phyloP scores from a whole-genome alignment of 2,329 filamentous ascomycete genomes.

The Chrysosporium keratinophilum region DNA sequence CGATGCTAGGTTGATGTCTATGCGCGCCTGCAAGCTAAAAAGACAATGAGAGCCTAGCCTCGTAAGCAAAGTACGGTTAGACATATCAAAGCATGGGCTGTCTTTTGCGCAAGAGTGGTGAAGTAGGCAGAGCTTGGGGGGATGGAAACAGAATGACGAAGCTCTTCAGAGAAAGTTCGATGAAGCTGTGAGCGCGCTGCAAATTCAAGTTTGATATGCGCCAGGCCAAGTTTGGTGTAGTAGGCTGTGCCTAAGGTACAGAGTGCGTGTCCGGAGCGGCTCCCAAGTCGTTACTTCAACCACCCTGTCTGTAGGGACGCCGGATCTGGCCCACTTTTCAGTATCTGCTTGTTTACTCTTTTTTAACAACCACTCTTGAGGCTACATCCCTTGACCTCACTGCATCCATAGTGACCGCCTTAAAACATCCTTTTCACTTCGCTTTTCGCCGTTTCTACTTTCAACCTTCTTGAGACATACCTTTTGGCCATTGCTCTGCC shows the following conservation, averaged over 20 bases:
- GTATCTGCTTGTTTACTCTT: slow-evolving; percentile 12
- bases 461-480: neutral
- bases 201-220: neutral
- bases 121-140: neutral
- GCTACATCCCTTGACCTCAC: slow-evolving; percentile 1
- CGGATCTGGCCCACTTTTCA: slow-evolving; percentile 10
- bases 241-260: neutral
- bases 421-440: neutral
- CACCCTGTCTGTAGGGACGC: neutral
- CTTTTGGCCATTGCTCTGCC: neutral
- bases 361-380: slow-evolving; percentile 8
- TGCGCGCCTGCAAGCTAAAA: no score
- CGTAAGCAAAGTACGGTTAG: no score
- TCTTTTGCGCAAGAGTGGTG: no score
- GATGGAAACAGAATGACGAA: neutral
- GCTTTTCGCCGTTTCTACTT: neutral
- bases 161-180: neutral
- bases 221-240: neutral
- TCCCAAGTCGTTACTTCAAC: neutral
- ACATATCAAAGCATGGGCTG: no score
- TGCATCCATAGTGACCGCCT: neutral
- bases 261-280: neutral
- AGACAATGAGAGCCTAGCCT: no score
- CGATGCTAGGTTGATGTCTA: no score
- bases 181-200: neutral